phyloP scores from a whole-genome alignment of 176 grass and related monocot genomes.

The Cenchrus purpureus region DNA sequence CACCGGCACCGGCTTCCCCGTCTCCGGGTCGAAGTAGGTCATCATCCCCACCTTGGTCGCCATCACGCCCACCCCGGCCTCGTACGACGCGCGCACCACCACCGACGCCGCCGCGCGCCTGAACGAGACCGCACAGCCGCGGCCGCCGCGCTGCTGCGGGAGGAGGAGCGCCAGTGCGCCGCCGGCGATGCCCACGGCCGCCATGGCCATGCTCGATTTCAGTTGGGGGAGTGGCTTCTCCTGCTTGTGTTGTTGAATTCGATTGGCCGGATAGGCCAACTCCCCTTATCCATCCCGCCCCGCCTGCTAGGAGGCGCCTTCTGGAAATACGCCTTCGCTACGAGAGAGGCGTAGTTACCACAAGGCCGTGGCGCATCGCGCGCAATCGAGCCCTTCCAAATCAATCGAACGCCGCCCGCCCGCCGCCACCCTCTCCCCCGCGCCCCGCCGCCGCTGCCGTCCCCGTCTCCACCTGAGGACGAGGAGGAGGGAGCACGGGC shows the following conservation, averaged over 20 bases:
- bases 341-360: background rate
- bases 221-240: background rate
- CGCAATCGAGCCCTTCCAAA: too few relatives aligned
- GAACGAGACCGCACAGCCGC: background rate
- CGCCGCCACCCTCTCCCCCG: background rate
- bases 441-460: background rate
- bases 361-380: background rate
- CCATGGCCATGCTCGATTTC: slow-evolving; percentile 52
- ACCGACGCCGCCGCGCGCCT: background rate
- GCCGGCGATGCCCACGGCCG: slow-evolving; percentile 47
- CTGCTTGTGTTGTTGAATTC: background rate
- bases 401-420: slow-evolving; percentile 21
- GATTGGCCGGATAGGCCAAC: slow-evolving; percentile 18
- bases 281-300: slow-evolving; percentile 43
- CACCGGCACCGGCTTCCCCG: slow-evolving; percentile 73
- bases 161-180: slow-evolving; percentile 33
- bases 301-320: background rate
- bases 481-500: background rate
- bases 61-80: slow-evolving; percentile 85
- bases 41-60: slow-evolving; percentile 98
- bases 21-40: slow-evolving; percentile 76
- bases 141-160: background rate
- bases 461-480: background rate
- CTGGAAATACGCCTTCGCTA: background rate
- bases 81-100: slow-evolving; percentile 54